Percentiles rank a stretch among this genome's conserved stretches.
Evolutionary conservation across 1,284 basidiomycete genomes (phyloP).

Genomic region (Irpex lacteus): DNA sequence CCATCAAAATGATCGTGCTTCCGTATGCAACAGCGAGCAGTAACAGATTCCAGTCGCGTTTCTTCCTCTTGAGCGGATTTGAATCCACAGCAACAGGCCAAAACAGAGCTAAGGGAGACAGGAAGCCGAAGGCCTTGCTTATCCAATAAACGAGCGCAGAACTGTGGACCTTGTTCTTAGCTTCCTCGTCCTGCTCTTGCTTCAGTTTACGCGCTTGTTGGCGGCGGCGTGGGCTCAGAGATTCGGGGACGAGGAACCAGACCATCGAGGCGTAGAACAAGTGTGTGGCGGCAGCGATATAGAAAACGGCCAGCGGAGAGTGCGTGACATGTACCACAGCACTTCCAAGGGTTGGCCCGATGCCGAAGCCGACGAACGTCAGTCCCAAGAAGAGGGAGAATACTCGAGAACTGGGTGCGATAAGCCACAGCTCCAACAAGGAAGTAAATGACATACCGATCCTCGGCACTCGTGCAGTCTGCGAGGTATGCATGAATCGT

Average conservation of each 20-base stretch:
- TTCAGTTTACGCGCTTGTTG: constrained; percentile 25
- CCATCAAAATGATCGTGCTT: constrained; percentile 52
- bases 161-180: constrained; percentile 5
- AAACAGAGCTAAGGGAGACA: constrained; percentile 68
- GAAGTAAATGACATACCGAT: constrained; percentile 34
- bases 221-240: constrained; percentile 51
- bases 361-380: constrained; percentile 61
- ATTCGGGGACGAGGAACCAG: constrained; percentile 73
- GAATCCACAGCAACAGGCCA: constrained; percentile 40
- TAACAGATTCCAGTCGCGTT: constrained; percentile 70
- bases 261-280: constrained; percentile 47
- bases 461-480: constrained; percentile 50
- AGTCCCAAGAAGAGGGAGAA: constrained; percentile 66
- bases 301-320: constrained; percentile 69
- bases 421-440: neutral
- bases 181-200: constrained; percentile 28
- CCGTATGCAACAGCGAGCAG: constrained; percentile 57
- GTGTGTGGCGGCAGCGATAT: constrained; percentile 51
- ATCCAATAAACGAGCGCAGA: constrained; percentile 15
- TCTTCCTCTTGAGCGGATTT: constrained; percentile 38
- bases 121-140: constrained; percentile 49
- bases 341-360: constrained; percentile 74
- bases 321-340: constrained; percentile 60
- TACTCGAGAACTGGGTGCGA: constrained; percentile 43
- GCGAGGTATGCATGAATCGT: constrained; percentile 62